Conservation (phyloP, 2,329 filamentous ascomycete species). For the Phaeosphaeria sp. region DNA sequence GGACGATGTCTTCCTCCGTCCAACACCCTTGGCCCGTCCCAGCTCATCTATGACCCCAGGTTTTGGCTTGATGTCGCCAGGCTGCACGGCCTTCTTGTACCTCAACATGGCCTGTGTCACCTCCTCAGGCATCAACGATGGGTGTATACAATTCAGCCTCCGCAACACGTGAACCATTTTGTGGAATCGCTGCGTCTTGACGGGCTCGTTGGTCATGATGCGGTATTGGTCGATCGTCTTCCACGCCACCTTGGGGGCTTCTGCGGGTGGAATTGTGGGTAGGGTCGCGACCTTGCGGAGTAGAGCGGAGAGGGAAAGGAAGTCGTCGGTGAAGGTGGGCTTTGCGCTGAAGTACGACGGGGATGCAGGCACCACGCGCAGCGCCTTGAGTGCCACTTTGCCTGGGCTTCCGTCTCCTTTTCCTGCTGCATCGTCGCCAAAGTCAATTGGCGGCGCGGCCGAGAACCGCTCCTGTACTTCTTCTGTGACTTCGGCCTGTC, state of each 20-base stretch:
- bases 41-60: constrained; percentile 74
- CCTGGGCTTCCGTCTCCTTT: constrained; percentile 19
- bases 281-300: constrained; percentile 75
- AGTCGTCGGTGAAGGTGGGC: constrained; percentile 84
- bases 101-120: constrained; percentile 69
- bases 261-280: constrained; percentile 69
- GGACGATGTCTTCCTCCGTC: constrained; percentile 84
- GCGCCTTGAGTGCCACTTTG: constrained; percentile 34
- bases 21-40: constrained; percentile 80
- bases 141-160: constrained; percentile 84
- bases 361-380: constrained; percentile 81
- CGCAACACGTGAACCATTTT: constrained; percentile 78
- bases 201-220: constrained; percentile 54
- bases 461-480: constrained; percentile 42
- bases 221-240: constrained; percentile 79
- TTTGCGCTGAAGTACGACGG: constrained; percentile 94
- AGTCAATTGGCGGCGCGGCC: constrained; percentile 55
- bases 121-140: constrained; percentile 73
- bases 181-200: constrained; percentile 74
- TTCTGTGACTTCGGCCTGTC: constrained; percentile 30
- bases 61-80: constrained; percentile 68
- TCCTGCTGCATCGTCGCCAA: constrained; percentile 25
- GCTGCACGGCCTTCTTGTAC: constrained; percentile 79
- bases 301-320: constrained; percentile 75
- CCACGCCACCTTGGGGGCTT: constrained; percentile 81